Conservation (phyloP, 1,284 basidiomycete species). For the Puccinia novopanici region DNA sequence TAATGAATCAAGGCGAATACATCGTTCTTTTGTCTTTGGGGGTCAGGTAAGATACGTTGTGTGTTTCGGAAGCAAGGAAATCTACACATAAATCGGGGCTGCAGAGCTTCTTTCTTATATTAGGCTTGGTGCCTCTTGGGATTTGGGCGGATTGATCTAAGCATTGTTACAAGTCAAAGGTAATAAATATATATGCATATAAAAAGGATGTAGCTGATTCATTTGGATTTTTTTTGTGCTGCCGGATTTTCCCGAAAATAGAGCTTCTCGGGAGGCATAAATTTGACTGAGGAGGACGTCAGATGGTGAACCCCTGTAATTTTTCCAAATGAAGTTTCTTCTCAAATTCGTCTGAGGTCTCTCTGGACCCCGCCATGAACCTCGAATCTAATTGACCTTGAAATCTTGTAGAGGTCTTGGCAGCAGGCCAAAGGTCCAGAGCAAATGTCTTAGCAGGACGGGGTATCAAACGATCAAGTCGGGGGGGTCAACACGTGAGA, state of each 20-base stretch:
- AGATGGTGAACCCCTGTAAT: not conserved
- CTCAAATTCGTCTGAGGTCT: slow-evolving; percentile 23
- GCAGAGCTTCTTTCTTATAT: too few species aligned
- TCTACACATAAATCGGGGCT: too few species aligned
- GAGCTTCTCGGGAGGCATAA: not conserved
- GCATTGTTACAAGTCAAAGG: too few species aligned
- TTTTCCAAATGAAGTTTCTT: slow-evolving; percentile 3
- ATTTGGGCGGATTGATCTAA: too few species aligned
- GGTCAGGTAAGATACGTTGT: too few species aligned
- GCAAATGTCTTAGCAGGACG: slow-evolving; percentile 34
- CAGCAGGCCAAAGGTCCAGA: slow-evolving; percentile 43
- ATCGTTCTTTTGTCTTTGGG: too few species aligned
- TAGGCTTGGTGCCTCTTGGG: too few species aligned
- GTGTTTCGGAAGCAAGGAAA: too few species aligned
- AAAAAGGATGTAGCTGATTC: too few species aligned
- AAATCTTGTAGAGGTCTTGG: slow-evolving; percentile 26
- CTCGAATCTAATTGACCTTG: slow-evolving; percentile 11
- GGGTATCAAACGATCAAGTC: not conserved
- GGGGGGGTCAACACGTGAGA: not conserved
- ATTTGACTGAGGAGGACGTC: not conserved
- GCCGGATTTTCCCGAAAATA: not conserved
- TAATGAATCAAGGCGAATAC: too few species aligned
- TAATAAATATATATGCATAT: too few species aligned
- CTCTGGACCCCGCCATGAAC: not conserved
- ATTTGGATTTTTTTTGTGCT: not conserved